A percentile compares a stretch with the other conserved stretches of the same genome.
phyloP scores from a whole-genome alignment of 2,329 filamentous ascomycete species.

The Arachnomyces sp. region DNA sequence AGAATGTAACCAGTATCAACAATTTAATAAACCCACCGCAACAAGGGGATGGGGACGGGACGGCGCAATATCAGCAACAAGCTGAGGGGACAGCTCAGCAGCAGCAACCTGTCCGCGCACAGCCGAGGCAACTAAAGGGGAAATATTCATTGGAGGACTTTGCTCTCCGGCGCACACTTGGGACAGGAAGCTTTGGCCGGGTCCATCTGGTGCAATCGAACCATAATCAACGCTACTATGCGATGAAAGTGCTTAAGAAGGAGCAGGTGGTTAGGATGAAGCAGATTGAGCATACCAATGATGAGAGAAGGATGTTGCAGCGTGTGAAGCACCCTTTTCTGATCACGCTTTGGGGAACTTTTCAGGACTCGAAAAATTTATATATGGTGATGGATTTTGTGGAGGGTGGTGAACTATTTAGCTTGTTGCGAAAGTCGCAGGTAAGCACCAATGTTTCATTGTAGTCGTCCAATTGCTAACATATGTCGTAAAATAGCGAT shows the following conservation, averaged over 20 bases:
- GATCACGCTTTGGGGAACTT: slow-evolving; percentile 96
- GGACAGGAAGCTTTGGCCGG: slow-evolving; percentile 92
- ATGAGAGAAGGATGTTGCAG: slow-evolving; percentile 90
- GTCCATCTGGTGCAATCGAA: slow-evolving; percentile 96
- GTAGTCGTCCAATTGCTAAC: neutral
- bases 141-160: slow-evolving; percentile 95
- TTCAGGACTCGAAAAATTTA: slow-evolving; percentile 87
- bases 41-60: slow-evolving; percentile 37
- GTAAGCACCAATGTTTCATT: slow-evolving; percentile 42
- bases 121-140: slow-evolving; percentile 71
- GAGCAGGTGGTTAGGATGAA: slow-evolving; percentile 99
- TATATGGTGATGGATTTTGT: slow-evolving; percentile 99
- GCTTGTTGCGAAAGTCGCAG: slow-evolving; percentile 83
- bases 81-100: slow-evolving; percentile 5
- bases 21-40: slow-evolving; percentile 68
- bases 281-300: slow-evolving; percentile 98
- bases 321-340: slow-evolving; percentile 97
- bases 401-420: slow-evolving; percentile 95
- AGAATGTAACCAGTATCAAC: slow-evolving; percentile 71
- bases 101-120: slow-evolving; percentile 22
- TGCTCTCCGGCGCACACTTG: slow-evolving; percentile 77
- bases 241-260: slow-evolving; percentile 97
- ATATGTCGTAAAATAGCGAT: slow-evolving; percentile 55
- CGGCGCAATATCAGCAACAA: slow-evolving; percentile 18
- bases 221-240: slow-evolving; percentile 97